A percentile compares a stretch with the other conserved stretches of the same genome.
phyloP scores from a whole-genome alignment of 768 basidiomycete genomes.

The Crepidotus variabilis region DNA sequence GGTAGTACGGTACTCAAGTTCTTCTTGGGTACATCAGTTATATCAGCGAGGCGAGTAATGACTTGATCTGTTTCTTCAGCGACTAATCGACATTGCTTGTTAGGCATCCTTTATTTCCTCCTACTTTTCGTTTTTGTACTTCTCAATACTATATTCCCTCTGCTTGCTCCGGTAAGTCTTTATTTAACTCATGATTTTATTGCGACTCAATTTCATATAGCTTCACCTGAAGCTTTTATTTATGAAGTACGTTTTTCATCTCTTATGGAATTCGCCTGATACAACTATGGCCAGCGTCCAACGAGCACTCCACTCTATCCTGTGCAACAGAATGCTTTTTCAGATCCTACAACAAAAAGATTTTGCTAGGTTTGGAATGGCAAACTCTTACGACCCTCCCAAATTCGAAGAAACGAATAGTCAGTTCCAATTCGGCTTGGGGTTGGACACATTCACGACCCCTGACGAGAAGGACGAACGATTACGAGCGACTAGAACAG shows the following conservation, averaged over 20 bases:
- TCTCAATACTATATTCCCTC: background rate
- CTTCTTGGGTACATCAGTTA: background rate
- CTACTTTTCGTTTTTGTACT: constrained; percentile 1
- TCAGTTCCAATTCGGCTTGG: background rate
- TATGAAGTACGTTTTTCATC: background rate
- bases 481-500: background rate
- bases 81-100: too few relatives aligned
- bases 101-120: background rate
- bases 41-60: background rate
- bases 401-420: background rate
- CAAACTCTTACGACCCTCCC: background rate
- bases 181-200: background rate
- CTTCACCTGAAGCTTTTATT: background rate
- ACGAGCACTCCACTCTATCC: background rate
- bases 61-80: too few relatives aligned
- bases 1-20: background rate
- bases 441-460: background rate
- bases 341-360: background rate
- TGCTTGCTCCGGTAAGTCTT: background rate
- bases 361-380: background rate
- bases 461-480: background rate
- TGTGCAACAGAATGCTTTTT: background rate
- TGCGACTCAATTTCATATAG: background rate
- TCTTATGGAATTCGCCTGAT: background rate
- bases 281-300: background rate